A percentile compares a stretch with the other conserved stretches of the same genome.
These are phyloP conservation scores for Adansonia rubrostipa DNA, from an alignment of 441 rosid species.

Conservation along the genomic window DNA sequence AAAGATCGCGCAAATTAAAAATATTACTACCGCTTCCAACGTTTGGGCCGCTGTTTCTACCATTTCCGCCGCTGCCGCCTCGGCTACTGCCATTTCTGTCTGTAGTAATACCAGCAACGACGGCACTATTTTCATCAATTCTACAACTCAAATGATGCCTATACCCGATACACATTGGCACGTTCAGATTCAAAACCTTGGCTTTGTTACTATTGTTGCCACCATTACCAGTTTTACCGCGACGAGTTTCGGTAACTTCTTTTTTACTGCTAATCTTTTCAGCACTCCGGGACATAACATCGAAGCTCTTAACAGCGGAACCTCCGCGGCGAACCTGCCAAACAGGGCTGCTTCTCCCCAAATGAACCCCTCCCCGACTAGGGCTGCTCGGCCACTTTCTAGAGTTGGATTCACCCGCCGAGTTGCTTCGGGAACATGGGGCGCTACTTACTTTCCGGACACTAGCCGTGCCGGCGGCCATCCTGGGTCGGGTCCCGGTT, in stretches of 20 bases:
- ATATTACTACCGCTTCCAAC: slow-evolving; percentile 40
- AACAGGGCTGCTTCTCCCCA: slow-evolving; percentile 82
- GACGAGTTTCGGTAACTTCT: slow-evolving; percentile 36
- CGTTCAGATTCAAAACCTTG: slow-evolving; percentile 64
- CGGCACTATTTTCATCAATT: slow-evolving; percentile 40
- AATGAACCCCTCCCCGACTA: slow-evolving; percentile 67
- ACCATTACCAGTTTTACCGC: slow-evolving; percentile 33
- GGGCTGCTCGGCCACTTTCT: slow-evolving; percentile 83
- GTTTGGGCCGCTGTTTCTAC: neutral
- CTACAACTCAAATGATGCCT: slow-evolving; percentile 68
- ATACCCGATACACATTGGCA: slow-evolving; percentile 69
- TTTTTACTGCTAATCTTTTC: slow-evolving; percentile 34
- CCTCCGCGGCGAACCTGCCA: slow-evolving; percentile 74
- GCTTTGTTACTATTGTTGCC: slow-evolving; percentile 34
- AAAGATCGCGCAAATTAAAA: slow-evolving; percentile 70
- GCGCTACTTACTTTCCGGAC: slow-evolving; percentile 84
- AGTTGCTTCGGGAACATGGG: slow-evolving; percentile 88
- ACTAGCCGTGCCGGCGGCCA: slow-evolving; percentile 43
- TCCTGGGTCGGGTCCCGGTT: slow-evolving; percentile 56
- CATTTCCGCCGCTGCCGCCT: neutral
- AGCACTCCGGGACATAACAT: slow-evolving; percentile 30
- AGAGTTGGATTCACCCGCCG: slow-evolving; percentile 79
- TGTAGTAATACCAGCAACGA: slow-evolving; percentile 3
- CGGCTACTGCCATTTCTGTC: neutral
- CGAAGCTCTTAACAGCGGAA: slow-evolving; percentile 32